phyloP scores from a whole-genome alignment of 441 rosid genomes.

The Kokia cookei region DNA sequence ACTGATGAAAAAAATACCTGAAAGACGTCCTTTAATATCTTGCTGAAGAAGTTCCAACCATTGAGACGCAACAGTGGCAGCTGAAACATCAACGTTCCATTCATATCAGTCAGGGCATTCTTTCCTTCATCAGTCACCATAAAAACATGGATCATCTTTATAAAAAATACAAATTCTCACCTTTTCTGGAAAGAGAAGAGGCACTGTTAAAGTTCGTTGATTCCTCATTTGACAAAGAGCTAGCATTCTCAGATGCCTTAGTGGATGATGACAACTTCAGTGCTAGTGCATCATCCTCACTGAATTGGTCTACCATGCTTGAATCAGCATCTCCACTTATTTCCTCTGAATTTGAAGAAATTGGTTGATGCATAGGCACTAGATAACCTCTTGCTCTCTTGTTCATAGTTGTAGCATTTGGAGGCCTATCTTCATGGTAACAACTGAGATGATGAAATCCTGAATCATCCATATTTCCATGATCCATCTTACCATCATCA shows the following conservation, averaged over 20 bases:
- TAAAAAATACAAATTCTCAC: slow-evolving; percentile 26
- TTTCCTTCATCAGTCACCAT: slow-evolving; percentile 11
- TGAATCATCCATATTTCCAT: slow-evolving; percentile 19
- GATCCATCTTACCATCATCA: slow-evolving; percentile 10
- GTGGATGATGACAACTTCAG: slow-evolving; percentile 47
- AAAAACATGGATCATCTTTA: slow-evolving; percentile 12
- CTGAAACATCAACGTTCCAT: slow-evolving; percentile 40
- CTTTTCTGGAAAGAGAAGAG: slow-evolving; percentile 62
- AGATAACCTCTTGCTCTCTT: slow-evolving; percentile 28
- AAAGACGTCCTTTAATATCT: slow-evolving; percentile 76
- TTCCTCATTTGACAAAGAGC: slow-evolving; percentile 43
- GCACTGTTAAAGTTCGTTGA: slow-evolving; percentile 37
- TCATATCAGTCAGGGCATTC: slow-evolving; percentile 19
- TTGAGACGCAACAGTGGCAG: slow-evolving; percentile 88
- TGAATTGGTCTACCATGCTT: slow-evolving; percentile 26
- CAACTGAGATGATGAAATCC: slow-evolving; percentile 26
- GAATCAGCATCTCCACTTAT: slow-evolving; percentile 26
- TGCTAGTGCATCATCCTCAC: slow-evolving; percentile 34
- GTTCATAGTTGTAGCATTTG: slow-evolving; percentile 21
- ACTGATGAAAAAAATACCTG: not conserved
- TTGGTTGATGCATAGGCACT: slow-evolving; percentile 15
- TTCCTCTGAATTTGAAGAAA: slow-evolving; percentile 20
- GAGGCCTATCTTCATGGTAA: slow-evolving; percentile 20
- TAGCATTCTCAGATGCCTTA: slow-evolving; percentile 36
- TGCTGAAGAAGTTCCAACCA: slow-evolving; percentile 96